Evolutionary conservation across 306 rosid species (phyloP).

Genomic region (Rubus idaeus): DNA sequence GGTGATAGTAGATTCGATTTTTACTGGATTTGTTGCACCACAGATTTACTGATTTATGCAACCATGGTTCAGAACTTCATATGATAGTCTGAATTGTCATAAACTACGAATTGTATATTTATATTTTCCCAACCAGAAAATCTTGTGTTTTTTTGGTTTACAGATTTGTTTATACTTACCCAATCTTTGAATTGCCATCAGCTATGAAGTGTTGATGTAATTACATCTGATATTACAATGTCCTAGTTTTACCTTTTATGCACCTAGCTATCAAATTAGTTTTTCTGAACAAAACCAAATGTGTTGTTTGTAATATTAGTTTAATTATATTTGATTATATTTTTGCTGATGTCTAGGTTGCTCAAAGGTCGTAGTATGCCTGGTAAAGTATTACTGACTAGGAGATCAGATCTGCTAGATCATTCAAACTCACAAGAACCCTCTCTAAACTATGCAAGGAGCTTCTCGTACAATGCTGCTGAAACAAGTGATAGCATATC

Average conservation of each 20-base stretch:
- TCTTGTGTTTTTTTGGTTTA: too few relatives aligned
- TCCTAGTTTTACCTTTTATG: background rate
- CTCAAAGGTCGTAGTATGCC: constrained; percentile 95
- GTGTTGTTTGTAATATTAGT: background rate
- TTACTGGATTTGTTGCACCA: background rate
- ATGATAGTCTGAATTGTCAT: background rate
- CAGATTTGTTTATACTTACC: too few relatives aligned
- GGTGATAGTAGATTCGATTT: background rate
- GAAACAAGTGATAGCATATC: constrained; percentile 56
- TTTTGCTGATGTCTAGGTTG: constrained; percentile 48
- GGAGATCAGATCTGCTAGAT: constrained; percentile 50
- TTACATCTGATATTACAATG: background rate
- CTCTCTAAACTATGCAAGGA: constrained; percentile 53
- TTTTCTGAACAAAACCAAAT: background rate
- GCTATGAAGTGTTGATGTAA: background rate
- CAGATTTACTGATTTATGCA: background rate
- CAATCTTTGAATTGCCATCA: background rate
- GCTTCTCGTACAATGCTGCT: constrained; percentile 55
- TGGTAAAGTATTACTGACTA: constrained; percentile 78
- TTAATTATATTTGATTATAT: background rate
- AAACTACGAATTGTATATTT: background rate
- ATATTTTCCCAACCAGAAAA: background rate
- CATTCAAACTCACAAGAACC: constrained; percentile 38
- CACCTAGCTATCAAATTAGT: background rate
- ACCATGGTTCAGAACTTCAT: background rate